These are phyloP conservation scores for Metarhizium rileyi DNA, from an alignment of 2,329 filamentous ascomycete genomes.

Conservation along the genomic window DNA sequence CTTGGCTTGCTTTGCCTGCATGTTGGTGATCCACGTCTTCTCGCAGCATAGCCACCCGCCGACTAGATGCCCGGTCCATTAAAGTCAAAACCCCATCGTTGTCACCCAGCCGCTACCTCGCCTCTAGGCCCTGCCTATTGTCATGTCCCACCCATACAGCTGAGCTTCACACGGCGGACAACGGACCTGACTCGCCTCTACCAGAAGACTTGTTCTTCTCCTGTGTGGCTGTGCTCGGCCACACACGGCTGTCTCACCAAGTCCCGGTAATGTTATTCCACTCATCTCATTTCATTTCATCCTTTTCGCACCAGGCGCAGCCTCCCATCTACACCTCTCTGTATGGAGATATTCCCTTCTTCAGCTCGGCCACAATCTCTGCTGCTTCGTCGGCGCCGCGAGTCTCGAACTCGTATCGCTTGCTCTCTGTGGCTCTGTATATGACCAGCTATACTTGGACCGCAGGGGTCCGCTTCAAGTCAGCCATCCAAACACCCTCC, in stretches of 20 bases:
- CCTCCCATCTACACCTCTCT: constrained; percentile 30
- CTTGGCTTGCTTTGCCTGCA: too few species aligned
- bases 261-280: too few species aligned
- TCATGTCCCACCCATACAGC: too few species aligned
- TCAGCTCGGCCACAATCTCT: constrained; percentile 72
- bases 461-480: not conserved
- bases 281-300: not conserved
- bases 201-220: too few species aligned
- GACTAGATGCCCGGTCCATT: not conserved
- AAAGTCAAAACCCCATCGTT: not conserved
- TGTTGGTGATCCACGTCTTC: not conserved
- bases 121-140: too few species aligned
- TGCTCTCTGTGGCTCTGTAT: constrained; percentile 65
- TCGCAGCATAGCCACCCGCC: not conserved
- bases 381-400: constrained; percentile 59
- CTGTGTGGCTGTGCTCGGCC: too few species aligned
- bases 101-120: not conserved
- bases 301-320: not conserved
- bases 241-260: too few species aligned
- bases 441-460: constrained; percentile 47
- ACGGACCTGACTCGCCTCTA: too few species aligned
- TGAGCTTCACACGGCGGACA: too few species aligned
- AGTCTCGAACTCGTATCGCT: constrained; percentile 81
- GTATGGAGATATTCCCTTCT: constrained; percentile 63
- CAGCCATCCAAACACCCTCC: not conserved